These are phyloP conservation scores for Ceratocystis albifundus DNA, from an alignment of 2,329 filamentous ascomycete genomes.

Conservation along the genomic window DNA sequence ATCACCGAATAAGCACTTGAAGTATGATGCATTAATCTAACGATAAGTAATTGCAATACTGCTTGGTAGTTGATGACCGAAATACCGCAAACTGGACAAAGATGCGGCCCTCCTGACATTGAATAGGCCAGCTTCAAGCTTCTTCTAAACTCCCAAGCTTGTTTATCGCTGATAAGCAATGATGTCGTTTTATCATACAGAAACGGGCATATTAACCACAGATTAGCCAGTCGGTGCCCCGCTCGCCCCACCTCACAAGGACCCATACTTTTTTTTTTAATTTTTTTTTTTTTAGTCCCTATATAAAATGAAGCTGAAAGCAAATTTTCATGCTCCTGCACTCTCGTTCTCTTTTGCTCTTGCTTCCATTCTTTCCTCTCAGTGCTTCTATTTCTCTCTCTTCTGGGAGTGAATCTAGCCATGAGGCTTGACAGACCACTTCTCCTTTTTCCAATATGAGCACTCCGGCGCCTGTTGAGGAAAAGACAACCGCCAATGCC, in stretches of 20 bases:
- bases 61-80: neutral
- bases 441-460: constrained; percentile 22
- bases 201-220: neutral
- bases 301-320: neutral
- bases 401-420: constrained; percentile 15
- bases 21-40: neutral
- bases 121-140: constrained; percentile 13
- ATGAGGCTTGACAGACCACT: constrained; percentile 16
- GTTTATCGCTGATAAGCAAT: constrained; percentile 14
- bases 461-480: constrained; percentile 20
- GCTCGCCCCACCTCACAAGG: constrained; percentile 14
- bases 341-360: constrained; percentile 14
- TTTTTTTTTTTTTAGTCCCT: neutral
- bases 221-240: neutral
- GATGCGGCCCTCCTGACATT: neutral
- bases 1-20: neutral
- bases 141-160: neutral
- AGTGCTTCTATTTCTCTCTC: constrained; percentile 13
- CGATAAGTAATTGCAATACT: neutral
- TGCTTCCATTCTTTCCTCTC: constrained; percentile 14
- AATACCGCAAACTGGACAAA: neutral
- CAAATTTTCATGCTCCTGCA: constrained; percentile 5
- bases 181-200: constrained; percentile 4
- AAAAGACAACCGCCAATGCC: constrained; percentile 14
- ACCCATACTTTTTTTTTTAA: neutral